phyloP scores from a whole-genome alignment of 352 stramenopile genomes.

The Pythium utonaiense region DNA sequence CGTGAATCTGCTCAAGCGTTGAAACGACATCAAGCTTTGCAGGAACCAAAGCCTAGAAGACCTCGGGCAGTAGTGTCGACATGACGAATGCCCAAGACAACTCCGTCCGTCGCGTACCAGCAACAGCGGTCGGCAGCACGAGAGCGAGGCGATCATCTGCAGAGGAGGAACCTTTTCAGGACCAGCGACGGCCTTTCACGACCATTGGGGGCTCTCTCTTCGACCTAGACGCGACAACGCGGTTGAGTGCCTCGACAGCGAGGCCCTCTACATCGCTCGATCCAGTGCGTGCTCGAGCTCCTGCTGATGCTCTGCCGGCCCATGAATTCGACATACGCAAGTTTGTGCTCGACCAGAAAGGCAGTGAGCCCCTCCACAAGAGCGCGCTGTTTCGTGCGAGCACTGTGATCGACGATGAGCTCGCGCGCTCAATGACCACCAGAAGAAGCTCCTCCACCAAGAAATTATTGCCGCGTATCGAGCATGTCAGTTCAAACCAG shows the following conservation, averaged over 20 bases:
- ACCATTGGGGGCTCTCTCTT: conserved; percentile 33
- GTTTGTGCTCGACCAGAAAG: conserved; percentile 65
- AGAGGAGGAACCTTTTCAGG: neutral
- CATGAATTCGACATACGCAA: conserved; percentile 59
- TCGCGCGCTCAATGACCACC: conserved; percentile 11
- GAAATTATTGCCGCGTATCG: conserved; percentile 41
- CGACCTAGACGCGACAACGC: conserved; percentile 24
- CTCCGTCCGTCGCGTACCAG: neutral
- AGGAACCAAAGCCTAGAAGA: too few relatives aligned
- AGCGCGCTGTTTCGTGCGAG: conserved; percentile 54
- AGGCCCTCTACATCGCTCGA: conserved; percentile 4
- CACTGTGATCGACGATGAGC: conserved; percentile 8
- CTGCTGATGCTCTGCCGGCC: neutral
- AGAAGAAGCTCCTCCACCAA: conserved; percentile 23
- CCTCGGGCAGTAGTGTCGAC: neutral
- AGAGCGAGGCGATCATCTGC: neutral
- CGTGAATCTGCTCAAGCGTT: neutral
- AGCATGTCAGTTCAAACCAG: conserved; percentile 2
- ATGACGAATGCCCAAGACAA: conserved; percentile 17
- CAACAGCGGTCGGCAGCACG: conserved; percentile 15
- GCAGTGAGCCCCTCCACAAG: conserved; percentile 43
- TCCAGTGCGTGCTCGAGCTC: conserved; percentile 5
- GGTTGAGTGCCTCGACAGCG: neutral
- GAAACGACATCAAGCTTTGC: neutral
- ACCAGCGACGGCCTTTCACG: conserved; percentile 34